Conservation (phyloP, 148 eudicot genomes). For the Bassia scoparia region DNA sequence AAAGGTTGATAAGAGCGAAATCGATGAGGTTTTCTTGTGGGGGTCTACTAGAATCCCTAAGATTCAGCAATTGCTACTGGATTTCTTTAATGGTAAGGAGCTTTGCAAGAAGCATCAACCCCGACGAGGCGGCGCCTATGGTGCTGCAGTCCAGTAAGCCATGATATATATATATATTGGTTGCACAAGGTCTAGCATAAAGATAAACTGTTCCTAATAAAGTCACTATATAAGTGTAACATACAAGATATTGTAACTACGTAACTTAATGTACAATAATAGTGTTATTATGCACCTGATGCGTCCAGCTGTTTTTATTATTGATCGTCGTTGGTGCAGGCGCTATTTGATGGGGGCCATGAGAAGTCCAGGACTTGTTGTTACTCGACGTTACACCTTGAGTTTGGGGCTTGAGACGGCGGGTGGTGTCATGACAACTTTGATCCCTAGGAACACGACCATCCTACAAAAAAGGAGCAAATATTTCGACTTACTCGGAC, state of each 20-base stretch:
- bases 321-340: neutral
- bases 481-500: constrained; percentile 26
- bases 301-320: no score
- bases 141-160: constrained; percentile 20
- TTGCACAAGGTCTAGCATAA: no score
- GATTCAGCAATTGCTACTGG: constrained; percentile 22
- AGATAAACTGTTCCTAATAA: no score
- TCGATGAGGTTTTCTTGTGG: constrained; percentile 21
- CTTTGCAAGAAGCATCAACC: constrained; percentile 28
- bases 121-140: constrained; percentile 28
- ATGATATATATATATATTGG: no score
- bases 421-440: constrained; percentile 22
- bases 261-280: no score
- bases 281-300: no score
- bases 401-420: constrained; percentile 22
- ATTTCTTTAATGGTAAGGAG: constrained; percentile 26
- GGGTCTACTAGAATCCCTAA: constrained; percentile 28
- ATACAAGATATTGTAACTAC: no score
- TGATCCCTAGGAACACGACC: constrained; percentile 23
- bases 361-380: constrained; percentile 25
- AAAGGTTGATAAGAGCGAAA: constrained; percentile 16
- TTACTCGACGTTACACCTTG: constrained; percentile 23
- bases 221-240: no score
- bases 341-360: constrained; percentile 22
- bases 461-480: constrained; percentile 25